A percentile compares a stretch with the other conserved stretches of the same genome.
Evolutionary conservation across 2,329 filamentous ascomycete genomes (phyloP).

Genomic region (Biscogniauxia sp.): DNA sequence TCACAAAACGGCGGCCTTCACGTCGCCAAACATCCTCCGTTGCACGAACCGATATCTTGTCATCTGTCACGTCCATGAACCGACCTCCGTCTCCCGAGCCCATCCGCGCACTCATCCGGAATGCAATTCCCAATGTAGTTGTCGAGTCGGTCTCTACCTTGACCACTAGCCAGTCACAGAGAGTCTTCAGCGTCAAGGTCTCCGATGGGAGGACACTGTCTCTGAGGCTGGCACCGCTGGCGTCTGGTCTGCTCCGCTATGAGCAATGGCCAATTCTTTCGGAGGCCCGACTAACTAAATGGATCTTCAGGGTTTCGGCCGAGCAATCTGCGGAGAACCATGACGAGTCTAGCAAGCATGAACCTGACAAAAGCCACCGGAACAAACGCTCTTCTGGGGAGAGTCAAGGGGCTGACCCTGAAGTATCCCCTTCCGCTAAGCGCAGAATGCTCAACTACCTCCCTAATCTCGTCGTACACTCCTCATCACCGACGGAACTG

Average conservation of each 20-base stretch:
- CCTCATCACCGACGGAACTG: conserved; percentile 27
- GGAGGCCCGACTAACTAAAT: conserved; percentile 33
- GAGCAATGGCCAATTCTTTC: conserved; percentile 44
- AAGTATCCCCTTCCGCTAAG: conserved; percentile 9
- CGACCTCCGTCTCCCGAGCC: conserved; percentile 30
- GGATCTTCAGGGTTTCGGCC: neutral
- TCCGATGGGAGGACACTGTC: conserved; percentile 41
- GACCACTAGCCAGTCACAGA: conserved; percentile 38
- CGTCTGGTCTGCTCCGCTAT: conserved; percentile 44
- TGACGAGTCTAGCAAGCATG: neutral
- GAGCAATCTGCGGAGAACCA: neutral
- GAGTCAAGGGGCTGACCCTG: neutral
- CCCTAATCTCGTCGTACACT: conserved; percentile 41
- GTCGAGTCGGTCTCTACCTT: conserved; percentile 35
- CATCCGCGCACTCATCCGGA: conserved; percentile 36
- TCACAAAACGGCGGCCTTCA: conserved; percentile 29
- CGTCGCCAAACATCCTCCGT: conserved; percentile 26
- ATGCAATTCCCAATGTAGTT: conserved; percentile 31
- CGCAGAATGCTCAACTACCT: conserved; percentile 33
- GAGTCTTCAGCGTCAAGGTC: conserved; percentile 42
- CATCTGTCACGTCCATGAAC: conserved; percentile 34
- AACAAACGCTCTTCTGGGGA: neutral
- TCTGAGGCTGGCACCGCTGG: conserved; percentile 43
- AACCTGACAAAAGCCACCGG: neutral
- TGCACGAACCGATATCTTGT: conserved; percentile 22